These are phyloP conservation scores for Suillus bovinus DNA, from an alignment of 768 basidiomycete genomes.

Conservation along the genomic window DNA sequence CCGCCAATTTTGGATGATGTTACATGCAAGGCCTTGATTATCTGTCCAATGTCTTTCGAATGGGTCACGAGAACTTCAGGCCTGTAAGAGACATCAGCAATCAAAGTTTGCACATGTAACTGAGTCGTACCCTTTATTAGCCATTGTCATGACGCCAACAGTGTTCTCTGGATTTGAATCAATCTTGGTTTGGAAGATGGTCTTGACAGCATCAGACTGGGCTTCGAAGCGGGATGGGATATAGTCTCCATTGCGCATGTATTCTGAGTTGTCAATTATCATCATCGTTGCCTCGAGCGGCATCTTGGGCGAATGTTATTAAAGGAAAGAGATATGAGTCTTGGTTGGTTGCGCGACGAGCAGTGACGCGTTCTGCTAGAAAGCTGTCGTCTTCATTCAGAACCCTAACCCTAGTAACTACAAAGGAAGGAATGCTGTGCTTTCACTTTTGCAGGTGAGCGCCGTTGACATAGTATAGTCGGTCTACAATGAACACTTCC, in stretches of 20 bases:
- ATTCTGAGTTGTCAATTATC: constrained; percentile 96
- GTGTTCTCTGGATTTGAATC: constrained; percentile 97
- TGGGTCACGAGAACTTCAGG: constrained; percentile 97
- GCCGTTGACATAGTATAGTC: too few relatives aligned
- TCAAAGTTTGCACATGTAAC: constrained; percentile 2
- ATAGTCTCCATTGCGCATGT: constrained; percentile 95
- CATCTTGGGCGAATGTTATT: constrained; percentile 51
- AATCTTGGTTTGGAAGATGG: constrained; percentile 90
- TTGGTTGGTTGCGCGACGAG: neutral
- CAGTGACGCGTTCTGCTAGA: constrained; percentile 7
- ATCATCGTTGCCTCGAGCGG: constrained; percentile 98
- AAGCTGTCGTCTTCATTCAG: constrained; percentile 1
- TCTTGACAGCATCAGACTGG: constrained; percentile 88
- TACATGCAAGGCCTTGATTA: constrained; percentile 76
- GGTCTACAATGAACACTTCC: too few relatives aligned
- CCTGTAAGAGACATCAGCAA: constrained; percentile 39
- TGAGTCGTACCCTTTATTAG: constrained; percentile 77
- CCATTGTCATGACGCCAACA: constrained; percentile 98
- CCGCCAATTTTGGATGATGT: constrained; percentile 77
- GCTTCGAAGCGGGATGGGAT: constrained; percentile 84
- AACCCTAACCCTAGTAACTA: constrained; percentile 10
- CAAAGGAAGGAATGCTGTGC: too few relatives aligned
- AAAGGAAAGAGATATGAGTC: constrained; percentile 31
- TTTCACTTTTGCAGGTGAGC: too few relatives aligned
- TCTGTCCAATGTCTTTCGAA: constrained; percentile 92